Base-by-base conservation (phyloP, 176 grass and related monocot genomes). In the Oropetium thomaeum region DNA sequence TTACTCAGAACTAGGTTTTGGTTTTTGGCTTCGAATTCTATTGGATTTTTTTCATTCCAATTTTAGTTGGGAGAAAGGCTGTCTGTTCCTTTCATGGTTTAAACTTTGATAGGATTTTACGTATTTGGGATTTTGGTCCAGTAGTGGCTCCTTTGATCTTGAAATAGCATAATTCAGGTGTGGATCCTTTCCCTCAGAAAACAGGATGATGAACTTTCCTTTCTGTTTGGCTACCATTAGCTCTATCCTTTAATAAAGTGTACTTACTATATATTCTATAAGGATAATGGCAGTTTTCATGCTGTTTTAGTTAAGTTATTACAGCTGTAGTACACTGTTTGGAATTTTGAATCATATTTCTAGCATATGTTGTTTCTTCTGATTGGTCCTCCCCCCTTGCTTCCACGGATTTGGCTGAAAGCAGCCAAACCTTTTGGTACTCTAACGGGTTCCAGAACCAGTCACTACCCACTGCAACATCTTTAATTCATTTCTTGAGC, bases 321-420 rank as follows among this genome's bases (percentile, higher is more conserved):
- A 5, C 57, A 39, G 20, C 12, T 14, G 22, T 13, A 55, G 26
- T 51, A 15, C 30, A 25, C 39, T 52, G 8, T 42, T 28, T 69
- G 53, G 58, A 68, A 59, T 40, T 26, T 25, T 41, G 13, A 51
- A 75, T 20, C 41, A 30, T 23, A 13, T 48, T 73, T 62, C 26
- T 71, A 84, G 26, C 0, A 29, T 54, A 45, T 57, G 48, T 35
- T 51, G 33, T 27, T 54, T 55, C 37, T 69, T 62, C 25, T 20
- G 23, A 49, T 73, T 42, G 28, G 41, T 8, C 61, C 17, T 7
- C 68, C 34, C 10, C 65, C 61, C 31, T 71, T 58, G 62, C 41
- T 17, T 74, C 29, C 41, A 67, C 47, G 42, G 15, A 35, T 75
- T 80, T 80, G 52, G 4, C 74, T 78, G 52, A 80, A 79, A 80